phyloP scores from a whole-genome alignment of 805 yeast species.

The Monosporozyma servazzii region DNA sequence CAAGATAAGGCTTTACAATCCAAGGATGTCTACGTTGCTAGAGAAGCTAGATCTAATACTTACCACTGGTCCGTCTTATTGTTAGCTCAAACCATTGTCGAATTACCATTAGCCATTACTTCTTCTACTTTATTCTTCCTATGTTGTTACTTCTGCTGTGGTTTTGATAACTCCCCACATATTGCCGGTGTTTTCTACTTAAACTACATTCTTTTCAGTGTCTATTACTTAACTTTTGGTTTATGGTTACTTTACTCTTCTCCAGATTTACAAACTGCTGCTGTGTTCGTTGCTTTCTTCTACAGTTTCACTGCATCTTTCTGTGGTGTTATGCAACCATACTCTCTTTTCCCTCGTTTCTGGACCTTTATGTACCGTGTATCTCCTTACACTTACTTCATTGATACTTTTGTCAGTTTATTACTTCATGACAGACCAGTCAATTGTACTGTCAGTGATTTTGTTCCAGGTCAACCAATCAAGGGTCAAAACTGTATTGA shows the following conservation, averaged over 20 bases:
- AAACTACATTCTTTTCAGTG: slow-evolving; percentile 35
- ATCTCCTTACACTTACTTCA: slow-evolving; percentile 54
- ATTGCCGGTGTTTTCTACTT: slow-evolving; percentile 44
- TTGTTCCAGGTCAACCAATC: slow-evolving; percentile 44
- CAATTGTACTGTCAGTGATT: slow-evolving; percentile 39
- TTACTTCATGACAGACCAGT: slow-evolving; percentile 45
- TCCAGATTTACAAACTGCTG: slow-evolving; percentile 64
- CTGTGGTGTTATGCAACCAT: slow-evolving; percentile 33
- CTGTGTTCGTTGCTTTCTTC: slow-evolving; percentile 43
- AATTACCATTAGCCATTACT: slow-evolving; percentile 49
- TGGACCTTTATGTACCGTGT: slow-evolving; percentile 65
- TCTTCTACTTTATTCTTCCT: slow-evolving; percentile 44
- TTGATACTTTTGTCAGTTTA: slow-evolving; percentile 40
- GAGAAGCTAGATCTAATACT: slow-evolving; percentile 65
- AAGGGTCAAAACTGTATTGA: slow-evolving; percentile 52
- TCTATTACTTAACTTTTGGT: slow-evolving; percentile 38
- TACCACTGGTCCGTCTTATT: slow-evolving; percentile 62
- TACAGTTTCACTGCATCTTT: slow-evolving; percentile 29
- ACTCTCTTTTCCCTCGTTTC: slow-evolving; percentile 53
- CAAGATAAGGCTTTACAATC: slow-evolving; percentile 51
- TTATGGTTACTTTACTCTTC: slow-evolving; percentile 46
- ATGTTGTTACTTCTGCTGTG: slow-evolving; percentile 44
- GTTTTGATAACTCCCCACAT: slow-evolving; percentile 33
- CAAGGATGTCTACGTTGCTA: slow-evolving; percentile 58
- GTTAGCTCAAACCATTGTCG: slow-evolving; percentile 45